These are phyloP conservation scores for Pythium apleroticum DNA, from an alignment of 352 stramenopile genomes.

Conservation along the genomic window DNA sequence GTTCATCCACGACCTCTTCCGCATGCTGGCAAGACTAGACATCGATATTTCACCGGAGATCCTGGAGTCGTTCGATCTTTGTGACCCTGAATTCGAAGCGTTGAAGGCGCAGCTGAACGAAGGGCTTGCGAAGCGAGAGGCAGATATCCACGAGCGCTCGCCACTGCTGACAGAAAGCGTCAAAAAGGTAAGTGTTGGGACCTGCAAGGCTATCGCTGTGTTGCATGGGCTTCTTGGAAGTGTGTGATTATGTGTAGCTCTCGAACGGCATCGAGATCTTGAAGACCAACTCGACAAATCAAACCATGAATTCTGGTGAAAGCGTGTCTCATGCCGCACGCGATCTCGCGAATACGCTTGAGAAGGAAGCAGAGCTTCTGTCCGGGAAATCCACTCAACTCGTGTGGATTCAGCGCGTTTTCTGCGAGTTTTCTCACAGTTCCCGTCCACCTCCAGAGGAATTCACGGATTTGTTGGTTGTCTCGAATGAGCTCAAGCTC, in stretches of 20 bases:
- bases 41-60: conserved; percentile 36
- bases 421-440: conserved; percentile 39
- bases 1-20: conserved; percentile 49
- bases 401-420: conserved; percentile 38
- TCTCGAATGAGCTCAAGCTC: conserved; percentile 44
- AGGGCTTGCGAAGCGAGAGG: conserved; percentile 22
- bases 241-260: neutral
- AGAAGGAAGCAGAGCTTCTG: conserved; percentile 33
- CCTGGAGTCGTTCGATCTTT: conserved; percentile 28
- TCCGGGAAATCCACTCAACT: conserved; percentile 31
- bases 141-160: conserved; percentile 31
- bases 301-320: conserved; percentile 33
- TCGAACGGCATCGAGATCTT: conserved; percentile 24
- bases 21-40: conserved; percentile 32
- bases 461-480: conserved; percentile 36
- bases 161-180: conserved; percentile 21
- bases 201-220: too few species aligned
- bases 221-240: too few species aligned
- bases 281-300: conserved; percentile 32
- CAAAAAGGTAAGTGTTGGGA: conserved; percentile 26
- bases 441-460: conserved; percentile 30
- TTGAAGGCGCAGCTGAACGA: conserved; percentile 27
- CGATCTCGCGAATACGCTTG: conserved; percentile 27
- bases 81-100: conserved; percentile 32
- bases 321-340: conserved; percentile 37